Base-by-base conservation (phyloP, 768 basidiomycete species). In the Nevesoporus exiguus region DNA sequence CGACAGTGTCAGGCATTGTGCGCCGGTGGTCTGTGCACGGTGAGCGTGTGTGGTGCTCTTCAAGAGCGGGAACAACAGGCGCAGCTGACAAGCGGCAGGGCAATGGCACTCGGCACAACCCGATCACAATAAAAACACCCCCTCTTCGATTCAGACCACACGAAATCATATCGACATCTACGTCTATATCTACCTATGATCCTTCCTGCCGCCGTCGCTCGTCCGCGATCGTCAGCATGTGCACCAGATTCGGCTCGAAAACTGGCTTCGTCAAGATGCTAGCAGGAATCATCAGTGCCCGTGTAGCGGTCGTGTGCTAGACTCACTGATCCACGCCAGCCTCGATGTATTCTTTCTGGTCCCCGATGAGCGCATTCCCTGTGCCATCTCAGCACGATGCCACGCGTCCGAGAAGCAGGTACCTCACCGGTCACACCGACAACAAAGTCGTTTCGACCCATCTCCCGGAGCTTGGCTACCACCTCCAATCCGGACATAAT, bases 231-330 rank as follows among this genome's bases (percentile, higher is more conserved):
- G 47, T 66, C 51, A 80, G 63, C 72, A 79, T 76, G 21, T 63
- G 65, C 57, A 71, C 71, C 21, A 80, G 57, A 57, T 73, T 77
- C 48, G 75, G 77, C 71, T 90, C 87, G 22, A 79, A 70, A 2
- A 91, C 90, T 0, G 90, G 90, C 71, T 92, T 92, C 44, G 87
- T 90, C 56, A 92, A 70, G 15, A 92, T 82, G 48, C 87, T 90
- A 51, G 14, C 54, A 44, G 45, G n/a, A 3, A 19, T 19, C 39
- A 51, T 63, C 56, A 60, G 47, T 39, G 2, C 17, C 10, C 15
- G 30, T 24, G 31, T 6, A 15, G 2, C n/a, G 24, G 17, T 25
- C 19, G 17, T 29, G 11, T 8, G 17, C 43, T 55, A 3, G 21
- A 73, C 83, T 55, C 70, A 88, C 88, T 81, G 77, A 72, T 90